Conservation (phyloP, 768 basidiomycete genomes). For the Trametes cinnabarina region DNA sequence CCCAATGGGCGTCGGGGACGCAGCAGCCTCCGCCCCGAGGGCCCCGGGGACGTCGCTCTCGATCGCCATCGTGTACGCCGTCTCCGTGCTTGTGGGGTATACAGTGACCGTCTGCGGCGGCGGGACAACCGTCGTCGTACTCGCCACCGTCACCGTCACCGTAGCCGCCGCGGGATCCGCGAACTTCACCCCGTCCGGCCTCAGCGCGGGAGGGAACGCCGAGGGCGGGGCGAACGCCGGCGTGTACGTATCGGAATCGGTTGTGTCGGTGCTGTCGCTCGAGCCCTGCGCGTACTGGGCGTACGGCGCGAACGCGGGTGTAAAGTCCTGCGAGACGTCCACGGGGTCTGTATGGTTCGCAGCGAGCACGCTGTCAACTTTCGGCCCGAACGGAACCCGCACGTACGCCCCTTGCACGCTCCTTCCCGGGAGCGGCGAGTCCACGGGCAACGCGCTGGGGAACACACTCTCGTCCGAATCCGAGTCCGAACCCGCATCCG, state of each 20-base stretch:
- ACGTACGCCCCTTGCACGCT: background rate
- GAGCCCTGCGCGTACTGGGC: background rate
- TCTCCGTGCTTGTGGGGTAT: slow-evolving; percentile 5
- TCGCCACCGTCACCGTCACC: background rate
- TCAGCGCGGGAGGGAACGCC: background rate
- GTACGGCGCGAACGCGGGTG: background rate
- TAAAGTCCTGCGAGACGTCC: background rate
- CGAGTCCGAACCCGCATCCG: background rate
- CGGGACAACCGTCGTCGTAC: background rate
- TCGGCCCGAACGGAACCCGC: background rate
- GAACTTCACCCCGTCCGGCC: background rate
- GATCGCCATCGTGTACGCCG: slow-evolving; percentile 8
- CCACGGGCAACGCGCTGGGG: background rate
- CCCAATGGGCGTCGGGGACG: slow-evolving; percentile 28
- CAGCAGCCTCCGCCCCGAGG: background rate
- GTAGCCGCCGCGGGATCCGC: background rate
- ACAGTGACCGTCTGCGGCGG: slow-evolving; percentile 9
- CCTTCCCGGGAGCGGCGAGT: background rate
- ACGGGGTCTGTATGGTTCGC: background rate
- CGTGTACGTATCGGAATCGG: background rate
- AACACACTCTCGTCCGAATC: background rate
- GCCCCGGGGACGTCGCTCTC: slow-evolving; percentile 3
- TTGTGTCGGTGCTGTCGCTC: background rate
- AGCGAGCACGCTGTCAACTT: slow-evolving; percentile 3
- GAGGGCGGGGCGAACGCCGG: background rate